These are phyloP conservation scores for Cutaneotrichosporon sp. DNA, from an alignment of 1,284 basidiomycete genomes.

Conservation along the genomic window DNA sequence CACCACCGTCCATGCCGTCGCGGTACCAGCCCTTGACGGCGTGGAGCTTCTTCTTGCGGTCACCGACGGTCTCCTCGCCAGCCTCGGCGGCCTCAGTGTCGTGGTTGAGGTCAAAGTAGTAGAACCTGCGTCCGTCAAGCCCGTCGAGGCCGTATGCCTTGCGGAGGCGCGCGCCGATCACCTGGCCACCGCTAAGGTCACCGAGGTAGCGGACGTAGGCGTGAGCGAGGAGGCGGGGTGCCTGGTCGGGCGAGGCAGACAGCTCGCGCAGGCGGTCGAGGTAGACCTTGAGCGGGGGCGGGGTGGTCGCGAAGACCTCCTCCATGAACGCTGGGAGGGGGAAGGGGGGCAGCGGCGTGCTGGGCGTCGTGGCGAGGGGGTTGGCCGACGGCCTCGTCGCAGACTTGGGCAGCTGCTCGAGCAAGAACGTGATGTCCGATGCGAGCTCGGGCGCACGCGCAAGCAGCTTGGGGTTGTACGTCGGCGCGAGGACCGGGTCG, in stretches of 20 bases:
- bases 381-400: slow-evolving; percentile 40
- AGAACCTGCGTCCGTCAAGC: slow-evolving; percentile 60
- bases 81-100: slow-evolving; percentile 24
- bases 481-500: slow-evolving; percentile 60
- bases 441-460: slow-evolving; percentile 58
- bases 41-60: slow-evolving; percentile 51
- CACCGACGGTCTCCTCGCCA: slow-evolving; percentile 51
- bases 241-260: slow-evolving; percentile 50
- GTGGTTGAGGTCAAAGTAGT: slow-evolving; percentile 60
- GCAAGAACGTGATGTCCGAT: slow-evolving; percentile 63
- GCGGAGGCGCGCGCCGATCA: slow-evolving; percentile 59
- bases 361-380: slow-evolving; percentile 49
- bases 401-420: slow-evolving; percentile 47
- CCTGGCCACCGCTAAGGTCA: slow-evolving; percentile 75
- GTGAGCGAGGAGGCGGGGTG: slow-evolving; percentile 66
- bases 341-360: slow-evolving; percentile 51
- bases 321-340: slow-evolving; percentile 46
- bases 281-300: slow-evolving; percentile 56
- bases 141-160: slow-evolving; percentile 63
- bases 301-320: slow-evolving; percentile 49
- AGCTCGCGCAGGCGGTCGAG: slow-evolving; percentile 52
- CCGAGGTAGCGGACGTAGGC: slow-evolving; percentile 81
- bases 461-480: slow-evolving; percentile 65
- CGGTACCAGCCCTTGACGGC: slow-evolving; percentile 74
- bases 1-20: slow-evolving; percentile 64